phyloP scores from a whole-genome alignment of 1,284 basidiomycete species.

The Trametes sp. region DNA sequence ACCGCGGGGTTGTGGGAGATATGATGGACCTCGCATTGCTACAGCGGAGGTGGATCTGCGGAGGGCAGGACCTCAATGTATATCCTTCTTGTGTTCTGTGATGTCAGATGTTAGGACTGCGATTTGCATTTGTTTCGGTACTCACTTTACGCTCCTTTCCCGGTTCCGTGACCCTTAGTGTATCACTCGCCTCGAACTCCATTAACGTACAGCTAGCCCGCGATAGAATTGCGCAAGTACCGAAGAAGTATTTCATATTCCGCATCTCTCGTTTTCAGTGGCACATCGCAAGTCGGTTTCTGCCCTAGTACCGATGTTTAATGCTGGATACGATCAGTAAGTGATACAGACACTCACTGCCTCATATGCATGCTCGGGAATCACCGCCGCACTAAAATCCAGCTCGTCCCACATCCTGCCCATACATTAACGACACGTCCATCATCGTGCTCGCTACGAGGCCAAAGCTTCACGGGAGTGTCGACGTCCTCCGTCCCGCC shows the following conservation, averaged over 20 bases:
- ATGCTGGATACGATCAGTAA: not conserved
- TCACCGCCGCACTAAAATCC: conserved; percentile 53
- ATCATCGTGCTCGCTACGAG: conserved; percentile 28
- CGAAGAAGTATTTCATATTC: not conserved
- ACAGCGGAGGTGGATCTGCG: not conserved
- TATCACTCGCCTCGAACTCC: not conserved
- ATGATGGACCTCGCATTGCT: not conserved
- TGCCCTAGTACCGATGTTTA: too few relatives aligned
- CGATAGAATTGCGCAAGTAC: not conserved
- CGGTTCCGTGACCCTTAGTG: not conserved
- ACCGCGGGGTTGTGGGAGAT: not conserved
- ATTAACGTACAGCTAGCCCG: not conserved
- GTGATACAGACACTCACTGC: not conserved
- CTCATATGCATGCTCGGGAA: not conserved
- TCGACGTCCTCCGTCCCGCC: conserved; percentile 63
- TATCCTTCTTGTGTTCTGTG: not conserved
- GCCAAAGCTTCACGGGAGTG: conserved; percentile 63
- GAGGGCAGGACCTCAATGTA: not conserved
- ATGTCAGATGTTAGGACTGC: not conserved
- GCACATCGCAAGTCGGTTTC: too few relatives aligned
- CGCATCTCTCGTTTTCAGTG: not conserved
- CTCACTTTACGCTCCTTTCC: not conserved
- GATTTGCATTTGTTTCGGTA: not conserved
- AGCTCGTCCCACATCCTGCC: conserved; percentile 82
- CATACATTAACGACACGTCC: conserved; percentile 50